These are phyloP conservation scores for Obba rivulosa DNA, from an alignment of 768 basidiomycete species.

Conservation along the genomic window DNA sequence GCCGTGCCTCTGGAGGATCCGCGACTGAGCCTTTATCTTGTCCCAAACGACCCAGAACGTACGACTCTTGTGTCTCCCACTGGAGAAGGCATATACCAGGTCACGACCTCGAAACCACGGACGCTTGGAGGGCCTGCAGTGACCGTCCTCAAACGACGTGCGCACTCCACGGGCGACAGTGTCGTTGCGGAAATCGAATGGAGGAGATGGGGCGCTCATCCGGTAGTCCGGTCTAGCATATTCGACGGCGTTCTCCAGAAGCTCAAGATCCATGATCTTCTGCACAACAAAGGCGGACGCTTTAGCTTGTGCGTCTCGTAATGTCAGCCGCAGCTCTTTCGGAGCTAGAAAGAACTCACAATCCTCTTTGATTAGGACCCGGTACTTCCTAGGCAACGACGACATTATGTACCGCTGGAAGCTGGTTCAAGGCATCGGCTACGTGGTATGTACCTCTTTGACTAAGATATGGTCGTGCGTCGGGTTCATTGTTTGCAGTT, in stretches of 20 bases:
- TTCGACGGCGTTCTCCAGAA: slow-evolving; percentile 24
- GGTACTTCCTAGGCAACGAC: slow-evolving; percentile 47
- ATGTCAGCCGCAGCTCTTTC: neutral
- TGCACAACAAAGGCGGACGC: slow-evolving; percentile 34
- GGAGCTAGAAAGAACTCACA: neutral
- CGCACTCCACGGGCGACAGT: slow-evolving; percentile 31
- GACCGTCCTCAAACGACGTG: slow-evolving; percentile 38
- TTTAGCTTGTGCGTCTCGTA: slow-evolving; percentile 36
- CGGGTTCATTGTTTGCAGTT: slow-evolving; percentile 27
- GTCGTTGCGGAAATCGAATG: slow-evolving; percentile 49
- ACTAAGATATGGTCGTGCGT: neutral
- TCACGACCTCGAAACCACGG: slow-evolving; percentile 33
- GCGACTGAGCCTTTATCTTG: slow-evolving; percentile 48
- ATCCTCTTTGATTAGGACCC: slow-evolving; percentile 14
- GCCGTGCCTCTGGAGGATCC: too few relatives aligned
- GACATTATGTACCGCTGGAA: slow-evolving; percentile 49
- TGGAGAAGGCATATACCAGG: slow-evolving; percentile 45
- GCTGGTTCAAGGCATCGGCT: slow-evolving; percentile 32
- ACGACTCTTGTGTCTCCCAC: slow-evolving; percentile 45
- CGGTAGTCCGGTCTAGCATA: slow-evolving; percentile 36
- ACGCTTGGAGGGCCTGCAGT: slow-evolving; percentile 26
- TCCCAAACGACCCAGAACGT: slow-evolving; percentile 45
- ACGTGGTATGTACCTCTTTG: slow-evolving; percentile 29
- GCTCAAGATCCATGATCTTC: slow-evolving; percentile 32
- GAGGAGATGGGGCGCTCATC: slow-evolving; percentile 34